A percentile compares a stretch with the other conserved stretches of the same genome.
These are phyloP conservation scores for Sporothrix pseudoabietina DNA, from an alignment of 2,329 filamentous ascomycete species.

Conservation along the genomic window DNA sequence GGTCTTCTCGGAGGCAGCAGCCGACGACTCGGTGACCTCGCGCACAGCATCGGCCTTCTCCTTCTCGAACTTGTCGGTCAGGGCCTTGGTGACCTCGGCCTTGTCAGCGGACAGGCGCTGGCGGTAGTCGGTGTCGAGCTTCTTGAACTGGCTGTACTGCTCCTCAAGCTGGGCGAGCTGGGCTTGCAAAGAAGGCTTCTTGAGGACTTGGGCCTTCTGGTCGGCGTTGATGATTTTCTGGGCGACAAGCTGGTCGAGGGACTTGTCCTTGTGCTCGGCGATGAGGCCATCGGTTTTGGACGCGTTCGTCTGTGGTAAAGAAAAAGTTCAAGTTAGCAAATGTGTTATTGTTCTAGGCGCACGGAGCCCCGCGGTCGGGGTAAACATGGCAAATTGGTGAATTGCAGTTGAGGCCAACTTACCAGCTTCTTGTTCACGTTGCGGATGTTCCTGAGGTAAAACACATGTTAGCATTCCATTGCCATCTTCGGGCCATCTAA, in stretches of 20 bases:
- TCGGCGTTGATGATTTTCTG: conserved; percentile 76
- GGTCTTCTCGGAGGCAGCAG: conserved; percentile 56
- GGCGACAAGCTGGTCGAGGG: conserved; percentile 71
- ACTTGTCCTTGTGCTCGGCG: conserved; percentile 68
- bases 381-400: background rate
- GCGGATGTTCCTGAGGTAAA: conserved; percentile 71
- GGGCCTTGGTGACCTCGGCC: conserved; percentile 60
- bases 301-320: conserved; percentile 59
- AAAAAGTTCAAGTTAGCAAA: background rate
- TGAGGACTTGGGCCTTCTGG: conserved; percentile 74
- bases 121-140: conserved; percentile 73
- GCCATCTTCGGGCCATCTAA: background rate
- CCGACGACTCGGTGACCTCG: conserved; percentile 58
- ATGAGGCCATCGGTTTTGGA: conserved; percentile 72
- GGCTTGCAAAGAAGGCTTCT: conserved; percentile 71
- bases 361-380: background rate
- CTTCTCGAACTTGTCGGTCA: conserved; percentile 56
- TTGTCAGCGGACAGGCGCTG: conserved; percentile 60
- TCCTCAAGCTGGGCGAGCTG: conserved; percentile 72
- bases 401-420: conserved; percentile 44
- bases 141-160: conserved; percentile 72
- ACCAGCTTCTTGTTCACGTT: conserved; percentile 95
- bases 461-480: conserved; percentile 10
- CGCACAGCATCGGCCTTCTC: conserved; percentile 57
- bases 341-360: background rate